Base-by-base conservation (phyloP, 192 early-diverging fungal genomes). In the Chytriomyces hyalinus region DNA sequence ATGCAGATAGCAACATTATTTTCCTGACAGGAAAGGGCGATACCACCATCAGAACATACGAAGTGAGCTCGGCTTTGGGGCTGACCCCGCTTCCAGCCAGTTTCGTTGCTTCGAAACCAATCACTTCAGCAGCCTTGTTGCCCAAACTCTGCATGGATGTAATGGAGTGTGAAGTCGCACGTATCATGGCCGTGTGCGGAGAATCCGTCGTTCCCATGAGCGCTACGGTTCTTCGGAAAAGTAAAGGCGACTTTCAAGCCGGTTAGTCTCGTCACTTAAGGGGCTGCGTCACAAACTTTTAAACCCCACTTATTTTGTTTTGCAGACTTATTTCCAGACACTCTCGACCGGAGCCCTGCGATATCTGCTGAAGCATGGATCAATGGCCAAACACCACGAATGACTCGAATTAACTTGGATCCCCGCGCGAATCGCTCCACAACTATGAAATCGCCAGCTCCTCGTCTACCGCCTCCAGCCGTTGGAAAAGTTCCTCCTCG, bases 271-370 rank as follows among this genome's bases (percentile, higher is more conserved):
- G 2, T 20, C 44, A 36, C 20, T 24, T 8, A 28, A 26, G 3
- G 7, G 8, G 8, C 48, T 22, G 10, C 60, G 20, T 71, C 3
- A 5, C 44, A 22, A 22, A 59, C n/a, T 57, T 59, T 8, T 71
- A 36, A 36, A 4, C 36, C 36, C 4, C 3, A 36, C 36, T 71
- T 4, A 26, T 26, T 36, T 57, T 51, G 15, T 17, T 26, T 48
- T 70, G 71, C 82, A 11, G 96, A 97, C 59, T 76, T 97, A 9
- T 97, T 92, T 75, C 96, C 96, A 17, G 92, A 95, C 24, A 94
- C 96, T 17, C 11, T 9, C 26, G 76, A 71, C 17, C 46, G 10
- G 36, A 49, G 6, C 6, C 84, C 90, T 13, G 83, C 87, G 4
- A 76, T 92, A 49, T 80, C 90, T 4, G 86, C 83, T 28, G 82